Base-by-base conservation (phyloP, 352 stramenopile species). In the Globisporangium parvum region DNA sequence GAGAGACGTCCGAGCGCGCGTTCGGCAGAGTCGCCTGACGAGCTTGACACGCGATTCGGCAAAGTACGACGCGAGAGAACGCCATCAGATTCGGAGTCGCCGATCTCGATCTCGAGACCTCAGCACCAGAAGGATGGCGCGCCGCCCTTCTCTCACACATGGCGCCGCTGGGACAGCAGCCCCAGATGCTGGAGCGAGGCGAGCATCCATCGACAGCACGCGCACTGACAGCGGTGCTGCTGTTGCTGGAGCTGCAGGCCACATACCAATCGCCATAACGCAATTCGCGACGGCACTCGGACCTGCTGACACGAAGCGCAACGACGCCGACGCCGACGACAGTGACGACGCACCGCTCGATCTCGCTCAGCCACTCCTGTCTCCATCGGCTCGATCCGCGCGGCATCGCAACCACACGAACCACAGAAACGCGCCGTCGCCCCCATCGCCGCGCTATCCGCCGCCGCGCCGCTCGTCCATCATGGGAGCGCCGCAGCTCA, bases 401-500 rank as follows among this genome's bases (percentile, higher is more conserved):
- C 39, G 39, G 6, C 39, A 6, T 17, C 17, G 17, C 39, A 39
- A n/a, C 15, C 10, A 48, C 23, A 39, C 35, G 39, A 48, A 1
- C 21, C 20, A 47, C 8, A 39, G 6, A 12, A 14, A 11, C 35
- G 11, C 14, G 6, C 28, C 31, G 21, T 54, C 33, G 3, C 49
- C 20, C 35, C 8, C 37, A 3, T 17, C 14, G 15, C 23, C 21
- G 33, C 20, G 12, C 9, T 15, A 23, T 11, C 17, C 31, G 10
- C 24, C n/a, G 14, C 6, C 39, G 39, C 11, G 39, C 31, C 31
- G 31, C 31, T 37, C 31, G 31, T 37, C 31, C 17, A n/a, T n/a
- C 15, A 56, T 56, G 51, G 39, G 9, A 9, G 24, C 54, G 10
- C 50, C 57, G 26, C 68, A 77, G 50, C 51, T 85, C 20, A 71